phyloP scores from a whole-genome alignment of 2,329 filamentous ascomycete species.

The Chaetothyriales sp. region DNA sequence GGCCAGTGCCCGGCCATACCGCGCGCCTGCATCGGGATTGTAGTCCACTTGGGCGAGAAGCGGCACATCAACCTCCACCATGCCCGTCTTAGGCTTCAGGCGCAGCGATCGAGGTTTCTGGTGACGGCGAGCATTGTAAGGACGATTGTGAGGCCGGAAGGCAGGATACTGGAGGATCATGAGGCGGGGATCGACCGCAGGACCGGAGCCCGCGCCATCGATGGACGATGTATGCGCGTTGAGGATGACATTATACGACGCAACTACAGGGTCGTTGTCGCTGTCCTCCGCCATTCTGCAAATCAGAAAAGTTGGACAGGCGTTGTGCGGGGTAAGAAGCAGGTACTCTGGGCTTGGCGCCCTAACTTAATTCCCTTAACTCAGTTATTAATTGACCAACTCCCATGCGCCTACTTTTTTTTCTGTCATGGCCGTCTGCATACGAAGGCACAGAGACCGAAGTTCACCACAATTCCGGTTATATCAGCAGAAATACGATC shows the following conservation, averaged over 20 bases:
- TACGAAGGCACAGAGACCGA: no score
- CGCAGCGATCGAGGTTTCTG: slow-evolving; percentile 57
- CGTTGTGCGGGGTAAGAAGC: not conserved
- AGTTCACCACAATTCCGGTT: no score
- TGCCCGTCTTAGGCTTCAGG: slow-evolving; percentile 64
- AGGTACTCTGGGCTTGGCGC: not conserved
- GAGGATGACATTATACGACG: slow-evolving; percentile 76
- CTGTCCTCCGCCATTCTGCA: slow-evolving; percentile 6
- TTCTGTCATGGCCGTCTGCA: no score
- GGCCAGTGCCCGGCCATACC: slow-evolving; percentile 63
- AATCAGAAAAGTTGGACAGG: not conserved
- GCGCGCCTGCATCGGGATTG: slow-evolving; percentile 66
- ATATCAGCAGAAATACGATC: no score
- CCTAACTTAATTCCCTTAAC: no score
- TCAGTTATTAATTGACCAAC: no score
- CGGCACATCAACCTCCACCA: slow-evolving; percentile 85
- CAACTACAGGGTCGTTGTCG: slow-evolving; percentile 49
- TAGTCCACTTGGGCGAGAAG: slow-evolving; percentile 59
- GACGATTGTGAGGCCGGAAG: slow-evolving; percentile 52
- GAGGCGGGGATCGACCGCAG: slow-evolving; percentile 32
- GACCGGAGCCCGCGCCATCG: not conserved
- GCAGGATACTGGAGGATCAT: slow-evolving; percentile 76
- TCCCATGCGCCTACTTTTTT: no score
- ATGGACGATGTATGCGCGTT: slow-evolving; percentile 30
- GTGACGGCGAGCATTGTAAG: slow-evolving; percentile 42